phyloP scores from a whole-genome alignment of 1,284 basidiomycete species.

The Meripilus lineatus region DNA sequence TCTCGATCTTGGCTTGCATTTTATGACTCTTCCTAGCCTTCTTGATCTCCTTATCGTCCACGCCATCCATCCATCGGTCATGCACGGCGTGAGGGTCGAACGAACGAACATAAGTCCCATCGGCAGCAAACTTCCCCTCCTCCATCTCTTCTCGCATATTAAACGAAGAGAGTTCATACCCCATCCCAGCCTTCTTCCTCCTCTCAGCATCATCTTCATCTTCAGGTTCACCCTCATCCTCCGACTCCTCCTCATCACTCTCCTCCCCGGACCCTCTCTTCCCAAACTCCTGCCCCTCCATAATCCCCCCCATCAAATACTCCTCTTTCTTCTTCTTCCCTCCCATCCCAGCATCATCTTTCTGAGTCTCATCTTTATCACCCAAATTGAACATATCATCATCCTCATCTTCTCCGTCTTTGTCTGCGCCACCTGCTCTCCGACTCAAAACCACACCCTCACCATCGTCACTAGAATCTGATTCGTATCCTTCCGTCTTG shows the following conservation, averaged over 20 bases:
- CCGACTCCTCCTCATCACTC: conserved; percentile 36
- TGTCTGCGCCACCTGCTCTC: conserved; percentile 44
- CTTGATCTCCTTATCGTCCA: conserved; percentile 86
- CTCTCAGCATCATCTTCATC: conserved; percentile 78
- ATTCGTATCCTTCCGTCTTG: conserved; percentile 87
- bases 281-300: conserved; percentile 92
- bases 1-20: conserved; percentile 64
- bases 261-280: conserved; percentile 44
- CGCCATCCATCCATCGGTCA: conserved; percentile 91
- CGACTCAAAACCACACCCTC: conserved; percentile 83
- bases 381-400: conserved; percentile 87
- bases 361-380: conserved; percentile 50
- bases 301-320: conserved; percentile 85
- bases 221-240: conserved; percentile 52
- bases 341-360: conserved; percentile 40
- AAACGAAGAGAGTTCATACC: conserved; percentile 90
- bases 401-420: conserved; percentile 57
- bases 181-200: conserved; percentile 83
- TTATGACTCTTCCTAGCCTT: conserved; percentile 70
- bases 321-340: conserved; percentile 68
- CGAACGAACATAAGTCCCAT: conserved; percentile 64
- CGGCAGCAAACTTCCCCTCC: conserved; percentile 93
- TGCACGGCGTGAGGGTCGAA: conserved; percentile 74
- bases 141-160: conserved; percentile 99
- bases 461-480: conserved; percentile 89